Percentiles rank a stretch among this genome's conserved stretches.
Conservation (phyloP, 306 rosid species). For the Cercis canadensis region DNA sequence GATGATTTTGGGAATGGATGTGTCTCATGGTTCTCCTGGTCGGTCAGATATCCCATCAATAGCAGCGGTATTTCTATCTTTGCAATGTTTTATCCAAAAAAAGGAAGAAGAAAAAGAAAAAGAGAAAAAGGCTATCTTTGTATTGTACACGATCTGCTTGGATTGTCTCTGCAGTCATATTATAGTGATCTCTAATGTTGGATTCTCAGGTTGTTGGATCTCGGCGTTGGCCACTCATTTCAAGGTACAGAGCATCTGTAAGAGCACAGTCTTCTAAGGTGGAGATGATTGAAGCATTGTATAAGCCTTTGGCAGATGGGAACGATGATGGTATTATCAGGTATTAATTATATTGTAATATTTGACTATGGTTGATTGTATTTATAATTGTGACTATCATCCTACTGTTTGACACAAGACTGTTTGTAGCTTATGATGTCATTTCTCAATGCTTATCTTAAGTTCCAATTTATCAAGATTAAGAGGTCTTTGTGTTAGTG, state of each 20-base stretch:
- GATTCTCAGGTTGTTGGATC: slow-evolving; percentile 86
- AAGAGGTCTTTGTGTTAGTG: background rate
- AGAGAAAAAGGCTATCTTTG: slow-evolving; percentile 23
- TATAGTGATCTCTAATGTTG: slow-evolving; percentile 39
- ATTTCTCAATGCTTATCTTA: background rate
- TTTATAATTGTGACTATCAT: slow-evolving; percentile 8
- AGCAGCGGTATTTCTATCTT: slow-evolving; percentile 70
- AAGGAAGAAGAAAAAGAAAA: too few relatives aligned
- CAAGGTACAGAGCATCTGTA: slow-evolving; percentile 87
- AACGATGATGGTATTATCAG: slow-evolving; percentile 89
- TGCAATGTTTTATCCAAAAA: background rate
- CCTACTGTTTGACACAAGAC: background rate
- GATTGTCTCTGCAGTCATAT: slow-evolving; percentile 18
- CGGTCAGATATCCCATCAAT: slow-evolving; percentile 78
- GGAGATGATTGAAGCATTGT: slow-evolving; percentile 92
- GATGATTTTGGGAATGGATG: slow-evolving; percentile 94
- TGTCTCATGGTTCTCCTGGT: slow-evolving; percentile 80
- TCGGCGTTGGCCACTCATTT: slow-evolving; percentile 82
- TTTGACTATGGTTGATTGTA: background rate
- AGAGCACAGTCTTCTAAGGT: slow-evolving; percentile 80
- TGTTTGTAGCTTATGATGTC: background rate
- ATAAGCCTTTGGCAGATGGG: slow-evolving; percentile 73
- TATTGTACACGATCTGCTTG: slow-evolving; percentile 29
- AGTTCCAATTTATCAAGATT: background rate
- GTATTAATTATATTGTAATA: slow-evolving; percentile 45